Conservation (phyloP, 164 flowering plant genomes). For the Berberis vulgaris region DNA sequence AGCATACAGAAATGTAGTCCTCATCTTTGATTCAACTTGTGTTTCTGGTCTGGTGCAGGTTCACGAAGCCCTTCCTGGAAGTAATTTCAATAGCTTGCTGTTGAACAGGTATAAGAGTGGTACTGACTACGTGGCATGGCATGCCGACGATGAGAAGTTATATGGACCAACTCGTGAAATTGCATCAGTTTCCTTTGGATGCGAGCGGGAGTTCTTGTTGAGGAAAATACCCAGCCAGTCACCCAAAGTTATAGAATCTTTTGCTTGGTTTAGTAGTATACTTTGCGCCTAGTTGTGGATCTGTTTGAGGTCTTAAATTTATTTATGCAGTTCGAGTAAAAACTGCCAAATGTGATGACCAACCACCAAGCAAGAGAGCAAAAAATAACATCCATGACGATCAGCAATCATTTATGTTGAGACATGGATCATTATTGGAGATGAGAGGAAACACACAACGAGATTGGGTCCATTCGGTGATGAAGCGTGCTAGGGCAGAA, state of each 20-base stretch:
- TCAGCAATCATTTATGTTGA: slow-evolving; percentile 51
- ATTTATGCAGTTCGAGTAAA: slow-evolving; percentile 9
- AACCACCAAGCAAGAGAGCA: slow-evolving; percentile 37
- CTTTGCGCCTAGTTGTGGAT: no score
- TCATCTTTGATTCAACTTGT: neutral
- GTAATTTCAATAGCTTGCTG: slow-evolving; percentile 76
- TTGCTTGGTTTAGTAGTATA: no score
- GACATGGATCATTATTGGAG: slow-evolving; percentile 67
- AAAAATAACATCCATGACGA: slow-evolving; percentile 28
- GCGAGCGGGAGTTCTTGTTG: slow-evolving; percentile 77
- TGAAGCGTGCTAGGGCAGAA: slow-evolving; percentile 71
- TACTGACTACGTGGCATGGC: slow-evolving; percentile 88
- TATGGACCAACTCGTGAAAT: slow-evolving; percentile 84
- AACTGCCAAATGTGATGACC: slow-evolving; percentile 25
- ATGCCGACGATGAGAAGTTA: slow-evolving; percentile 91
- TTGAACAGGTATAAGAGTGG: slow-evolving; percentile 82
- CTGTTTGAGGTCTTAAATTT: neutral
- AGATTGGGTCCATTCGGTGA: slow-evolving; percentile 86
- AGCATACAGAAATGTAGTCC: no score
- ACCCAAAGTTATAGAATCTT: slow-evolving; percentile 26
- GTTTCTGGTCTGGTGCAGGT: slow-evolving; percentile 33
- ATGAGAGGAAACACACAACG: slow-evolving; percentile 84
- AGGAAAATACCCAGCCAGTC: slow-evolving; percentile 46
- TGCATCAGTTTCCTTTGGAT: slow-evolving; percentile 86
- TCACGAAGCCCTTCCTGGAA: slow-evolving; percentile 73